Base-by-base conservation (phyloP, 2,329 filamentous ascomycete species). In the Chaetomium strumarium region DNA sequence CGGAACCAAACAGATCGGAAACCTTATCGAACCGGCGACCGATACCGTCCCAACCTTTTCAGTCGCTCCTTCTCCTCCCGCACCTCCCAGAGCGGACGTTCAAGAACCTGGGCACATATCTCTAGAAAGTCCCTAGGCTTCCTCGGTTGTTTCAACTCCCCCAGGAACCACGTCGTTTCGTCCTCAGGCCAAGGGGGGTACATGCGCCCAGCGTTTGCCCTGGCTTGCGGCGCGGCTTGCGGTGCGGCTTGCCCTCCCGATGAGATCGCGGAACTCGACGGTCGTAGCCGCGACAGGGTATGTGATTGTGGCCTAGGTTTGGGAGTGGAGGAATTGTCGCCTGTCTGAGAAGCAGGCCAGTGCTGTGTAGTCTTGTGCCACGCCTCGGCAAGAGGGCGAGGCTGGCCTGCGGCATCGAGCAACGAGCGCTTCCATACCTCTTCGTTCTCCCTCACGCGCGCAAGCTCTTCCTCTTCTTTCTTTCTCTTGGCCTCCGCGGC, bases 61-160 rank as follows among this genome's bases (percentile, higher is more conserved):
- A 52, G 44, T 30, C 36, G 14, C 17, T 50, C 46, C 36, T 37
- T 55, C 42, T 50, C 46, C 24, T 12, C 9, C 19, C 16, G 30
- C n/a, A 57, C 37, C 34, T 55, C 52, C 16, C 33, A 12, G 17
- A 51, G 14, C 17, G 49, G 14, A 3, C 40, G 40, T 2, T 51
- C 37, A 13, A 57, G 46, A 20, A 36, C 30, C 12, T 57, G 46
- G n/a, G 46, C 47, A 11, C 50, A 53, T 7, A 45, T 20, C 9
- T 47, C 37, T 8, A 56, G 37, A 17, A 47, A 38, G 4, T 9
- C 19, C 2, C 10, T n/a, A 7, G 14, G 7, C n/a, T 50, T 44
- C 30, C 45, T 38, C 20, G 38, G 50, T 38, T 47, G 12, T 9
- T 8, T 30, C 11, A 53, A 30, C 29, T 56, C 50, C 7, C 1